A percentile compares a stretch with the other conserved stretches of the same genome.
These are phyloP conservation scores for Combretum micranthum DNA, from an alignment of 345 rosid species.

Conservation along the genomic window DNA sequence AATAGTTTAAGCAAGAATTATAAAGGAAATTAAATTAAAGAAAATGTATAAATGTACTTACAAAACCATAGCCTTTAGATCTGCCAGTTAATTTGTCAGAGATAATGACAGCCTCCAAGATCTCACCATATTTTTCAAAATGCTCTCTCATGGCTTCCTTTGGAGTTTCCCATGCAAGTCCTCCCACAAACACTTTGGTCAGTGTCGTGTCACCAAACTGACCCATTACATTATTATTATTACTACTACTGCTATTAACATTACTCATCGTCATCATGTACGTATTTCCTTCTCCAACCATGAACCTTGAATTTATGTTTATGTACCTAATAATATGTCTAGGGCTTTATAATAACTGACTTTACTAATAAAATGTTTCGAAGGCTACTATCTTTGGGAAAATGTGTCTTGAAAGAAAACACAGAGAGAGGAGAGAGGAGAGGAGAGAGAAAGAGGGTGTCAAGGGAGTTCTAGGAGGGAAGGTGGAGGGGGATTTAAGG, in stretches of 20 bases:
- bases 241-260: constrained; percentile 11
- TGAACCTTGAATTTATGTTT: no score
- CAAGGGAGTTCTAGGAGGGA: constrained; percentile 3
- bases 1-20: background rate
- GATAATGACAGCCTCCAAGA: constrained; percentile 92
- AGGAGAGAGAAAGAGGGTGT: constrained; percentile 3
- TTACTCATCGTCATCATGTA: constrained; percentile 36
- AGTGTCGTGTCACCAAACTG: constrained; percentile 86
- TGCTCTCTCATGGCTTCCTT: constrained; percentile 80
- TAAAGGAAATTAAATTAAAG: background rate
- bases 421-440: constrained; percentile 1
- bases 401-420: background rate
- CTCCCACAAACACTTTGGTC: constrained; percentile 96
- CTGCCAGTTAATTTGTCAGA: constrained; percentile 85
- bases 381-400: no score
- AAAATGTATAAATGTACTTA: constrained; percentile 16
- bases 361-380: no score
- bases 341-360: no score
- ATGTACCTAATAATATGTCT: no score
- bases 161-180: constrained; percentile 93
- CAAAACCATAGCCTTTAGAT: constrained; percentile 99
- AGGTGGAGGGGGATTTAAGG: constrained; percentile 13
- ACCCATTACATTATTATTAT: constrained; percentile 12
- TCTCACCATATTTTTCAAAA: constrained; percentile 85
- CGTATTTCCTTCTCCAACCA: background rate